Evolutionary conservation across 495 filamentous ascomycete genomes (phyloP), one percentile per base, ranked within the genome.

Genomic region (Astrothelium subdiscretum): DNA sequence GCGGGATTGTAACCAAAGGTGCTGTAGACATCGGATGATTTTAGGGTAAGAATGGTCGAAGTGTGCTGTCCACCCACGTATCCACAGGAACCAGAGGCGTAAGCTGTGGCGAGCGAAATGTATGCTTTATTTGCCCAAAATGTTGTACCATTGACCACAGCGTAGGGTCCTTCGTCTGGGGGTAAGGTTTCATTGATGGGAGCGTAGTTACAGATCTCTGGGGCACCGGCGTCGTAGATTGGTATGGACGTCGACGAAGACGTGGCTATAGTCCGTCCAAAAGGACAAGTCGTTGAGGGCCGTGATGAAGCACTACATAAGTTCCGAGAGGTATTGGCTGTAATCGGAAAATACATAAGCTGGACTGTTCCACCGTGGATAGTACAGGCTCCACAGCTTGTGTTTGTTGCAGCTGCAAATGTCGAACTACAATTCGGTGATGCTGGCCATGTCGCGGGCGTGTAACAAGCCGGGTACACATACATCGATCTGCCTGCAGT

Each of bases 291-390:
- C n/a, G 60, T 57, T 10, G 11, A 3, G 4, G 59, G 13, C 29
- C 31, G 35, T 8, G 27, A 10, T 18, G 35, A 27, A 0, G 63
- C 57, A 4, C 40, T 60, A 26, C 63, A 65, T 43, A 65, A 58
- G n/a, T 65, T 38, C 1, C 59, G 10, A 38, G 59, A 54, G 15
- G 32, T 10, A 43, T 59, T 62, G 11, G 59, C 57, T 11, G 63
- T 65, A 22, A 62, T 31, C 3, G 63, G 59, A 38, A 65, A 65
- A 40, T 65, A 65, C 20, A 61, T 38, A 11, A 65, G 63, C 44
- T 62, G 26, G 1, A 65, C 59, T 8, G 6, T 13, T 12, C 59
- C 63, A 13, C 63, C 63, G 6, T 29, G 31, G 27, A 65, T 40
- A 6, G 44, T 62, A 32, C 63, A 65, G 6, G 22, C 27, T 15